phyloP scores from a whole-genome alignment of 2,329 filamentous ascomycete genomes.

The Podosphaera xanthii region DNA sequence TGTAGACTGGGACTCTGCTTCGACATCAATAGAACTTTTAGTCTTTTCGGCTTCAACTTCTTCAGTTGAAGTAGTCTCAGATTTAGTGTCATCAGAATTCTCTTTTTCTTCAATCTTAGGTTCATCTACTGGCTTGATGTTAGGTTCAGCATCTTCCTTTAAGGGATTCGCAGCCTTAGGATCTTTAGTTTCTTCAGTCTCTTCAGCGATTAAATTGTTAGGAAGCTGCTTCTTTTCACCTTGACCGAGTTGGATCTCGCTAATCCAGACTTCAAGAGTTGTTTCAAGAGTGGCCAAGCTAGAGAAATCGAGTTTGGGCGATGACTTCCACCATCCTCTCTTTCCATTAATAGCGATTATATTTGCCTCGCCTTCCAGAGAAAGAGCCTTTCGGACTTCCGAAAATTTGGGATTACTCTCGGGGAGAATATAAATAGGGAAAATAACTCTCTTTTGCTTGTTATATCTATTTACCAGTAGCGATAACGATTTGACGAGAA shows the following conservation, averaged over 20 bases:
- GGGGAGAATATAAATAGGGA: constrained; percentile 65
- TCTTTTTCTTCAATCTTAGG: no score
- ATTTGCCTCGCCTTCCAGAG: constrained; percentile 37
- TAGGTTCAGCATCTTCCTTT: no score
- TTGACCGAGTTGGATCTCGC: constrained; percentile 76
- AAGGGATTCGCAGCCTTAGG: no score
- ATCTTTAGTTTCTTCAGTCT: constrained; percentile 11
- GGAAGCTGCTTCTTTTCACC: constrained; percentile 57
- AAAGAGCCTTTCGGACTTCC: constrained; percentile 35
- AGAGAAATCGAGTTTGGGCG: constrained; percentile 16
- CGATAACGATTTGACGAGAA: constrained; percentile 41
- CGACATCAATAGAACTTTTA: no score
- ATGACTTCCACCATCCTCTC: constrained; percentile 66
- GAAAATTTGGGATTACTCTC: constrained; percentile 32
- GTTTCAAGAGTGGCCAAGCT: constrained; percentile 16
- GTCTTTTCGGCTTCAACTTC: no score
- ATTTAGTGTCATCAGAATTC: no score
- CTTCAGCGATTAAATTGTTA: constrained; percentile 28
- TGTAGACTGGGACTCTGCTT: no score
- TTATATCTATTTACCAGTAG: constrained; percentile 57
- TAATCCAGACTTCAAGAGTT: constrained; percentile 65
- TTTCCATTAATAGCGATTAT: constrained; percentile 69
- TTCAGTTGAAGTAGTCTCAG: no score
- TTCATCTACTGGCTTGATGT: no score
- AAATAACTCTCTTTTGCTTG: constrained; percentile 41